Conservation (phyloP, 345 rosid genomes). For the Cardamine resedifolia region DNA sequence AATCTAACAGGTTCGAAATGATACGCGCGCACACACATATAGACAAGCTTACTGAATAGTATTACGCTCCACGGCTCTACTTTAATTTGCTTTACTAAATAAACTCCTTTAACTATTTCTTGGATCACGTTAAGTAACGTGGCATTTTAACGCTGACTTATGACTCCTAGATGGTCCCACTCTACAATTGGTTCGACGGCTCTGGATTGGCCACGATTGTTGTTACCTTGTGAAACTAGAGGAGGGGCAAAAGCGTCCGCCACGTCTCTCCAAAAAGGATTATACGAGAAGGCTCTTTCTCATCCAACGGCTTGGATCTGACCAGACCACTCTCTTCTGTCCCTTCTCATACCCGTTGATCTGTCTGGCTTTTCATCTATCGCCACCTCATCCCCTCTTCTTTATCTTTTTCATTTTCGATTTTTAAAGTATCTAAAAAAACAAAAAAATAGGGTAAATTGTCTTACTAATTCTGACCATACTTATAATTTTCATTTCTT, state of each 20-base stretch:
- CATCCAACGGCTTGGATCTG: constrained; percentile 23
- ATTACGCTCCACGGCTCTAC: background rate
- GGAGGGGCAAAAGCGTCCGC: constrained; percentile 29
- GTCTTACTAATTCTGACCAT: constrained; percentile 30
- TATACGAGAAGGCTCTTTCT: constrained; percentile 33
- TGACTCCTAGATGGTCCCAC: background rate
- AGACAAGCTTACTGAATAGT: background rate
- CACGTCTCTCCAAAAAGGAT: constrained; percentile 26
- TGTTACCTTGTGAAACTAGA: background rate
- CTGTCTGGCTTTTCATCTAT: constrained; percentile 26
- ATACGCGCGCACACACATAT: background rate
- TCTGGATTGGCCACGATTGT: constrained; percentile 25
- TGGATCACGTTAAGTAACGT: constrained; percentile 36
- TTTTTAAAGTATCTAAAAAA: background rate
- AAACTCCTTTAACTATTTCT: constrained; percentile 2
- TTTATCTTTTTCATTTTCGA: background rate
- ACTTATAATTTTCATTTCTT: constrained; percentile 19
- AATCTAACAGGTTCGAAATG: constrained; percentile 1
- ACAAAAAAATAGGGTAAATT: constrained; percentile 26
- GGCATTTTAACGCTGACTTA: constrained; percentile 26
- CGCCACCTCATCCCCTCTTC: constrained; percentile 17
- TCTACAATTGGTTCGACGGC: constrained; percentile 18
- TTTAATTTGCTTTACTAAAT: background rate
- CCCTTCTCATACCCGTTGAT: constrained; percentile 34
- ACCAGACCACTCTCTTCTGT: constrained; percentile 23